Base-by-base conservation (phyloP, 495 filamentous ascomycete genomes). In the Aspergillus nidulans region DNA sequence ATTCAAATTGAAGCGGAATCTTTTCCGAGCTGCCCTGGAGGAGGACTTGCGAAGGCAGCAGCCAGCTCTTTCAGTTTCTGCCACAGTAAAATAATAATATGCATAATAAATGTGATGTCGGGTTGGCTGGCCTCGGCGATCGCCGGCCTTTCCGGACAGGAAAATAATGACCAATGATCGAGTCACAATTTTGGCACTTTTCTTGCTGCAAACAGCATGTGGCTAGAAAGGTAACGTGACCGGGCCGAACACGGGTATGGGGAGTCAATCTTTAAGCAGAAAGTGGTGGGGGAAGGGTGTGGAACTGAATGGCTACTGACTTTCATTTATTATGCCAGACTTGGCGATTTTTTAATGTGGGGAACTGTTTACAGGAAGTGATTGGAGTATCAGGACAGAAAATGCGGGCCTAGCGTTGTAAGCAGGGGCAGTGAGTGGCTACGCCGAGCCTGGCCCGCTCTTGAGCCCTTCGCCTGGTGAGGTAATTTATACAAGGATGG, bases 201-300 rank as follows among this genome's bases (percentile, higher is more conserved):
- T n/a, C 13, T 24, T 40, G 8, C 46, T 36, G 25, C 13, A 30
- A 9, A 20, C 19, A 16, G 46, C 19, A 20, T 45, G 47, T 50
- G 49, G 55, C 50, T 28, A 53, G 53, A 18, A 23, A 53, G 15
- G 60, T 63, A 65, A 65, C 65, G 65, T 68, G 65, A 68, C 63
- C 63, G 63, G 65, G 56, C 65, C 65, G 63, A 68, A 39, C 39
- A 34, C 47, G 48, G 55, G 47, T 49, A 51, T 43, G 51, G 50
- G 49, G 30, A 32, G 43, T 25, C 23, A 34, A 34, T 12, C 30
- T 34, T 34, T 2, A 34, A 28, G 26, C 9, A n/a, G n/a, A 28
- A 34, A 34, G 30, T 34, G 30, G 30, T 34, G 25, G 50, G 24
- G 39, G 13, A 25, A 1, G 36, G 47, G 42, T 49, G 24, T 18